phyloP scores from a whole-genome alignment of 225 moss, liverwort and hornwort species.

The Lunularia cruciata region DNA sequence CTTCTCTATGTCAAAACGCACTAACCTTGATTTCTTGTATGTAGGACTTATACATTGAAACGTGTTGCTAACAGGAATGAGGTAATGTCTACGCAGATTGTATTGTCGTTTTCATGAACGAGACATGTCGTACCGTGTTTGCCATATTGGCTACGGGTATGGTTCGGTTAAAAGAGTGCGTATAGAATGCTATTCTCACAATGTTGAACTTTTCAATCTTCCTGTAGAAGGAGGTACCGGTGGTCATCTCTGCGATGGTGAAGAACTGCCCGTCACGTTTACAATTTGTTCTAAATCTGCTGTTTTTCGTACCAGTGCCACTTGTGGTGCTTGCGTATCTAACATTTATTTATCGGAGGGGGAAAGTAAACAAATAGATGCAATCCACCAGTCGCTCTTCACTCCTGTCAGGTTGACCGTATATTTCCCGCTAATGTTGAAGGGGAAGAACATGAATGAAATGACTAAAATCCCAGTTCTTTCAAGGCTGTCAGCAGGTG shows the following conservation, averaged over 20 bases:
- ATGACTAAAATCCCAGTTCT: too few species aligned
- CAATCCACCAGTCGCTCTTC: too few species aligned
- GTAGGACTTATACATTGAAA: conserved; percentile 5
- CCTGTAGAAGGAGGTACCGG: conserved; percentile 3
- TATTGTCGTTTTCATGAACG: neutral
- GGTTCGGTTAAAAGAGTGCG: too few species aligned
- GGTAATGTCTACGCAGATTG: neutral
- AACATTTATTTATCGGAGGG: conserved; percentile 2
- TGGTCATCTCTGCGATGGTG: neutral
- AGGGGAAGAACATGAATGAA: too few species aligned
- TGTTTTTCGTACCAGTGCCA: conserved; percentile 20
- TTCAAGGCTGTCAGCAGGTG: too few species aligned
- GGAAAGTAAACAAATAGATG: neutral
- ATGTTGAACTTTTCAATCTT: neutral
- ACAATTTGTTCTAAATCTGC: neutral
- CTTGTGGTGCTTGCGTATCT: conserved; percentile 21
- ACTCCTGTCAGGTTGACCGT: too few species aligned
- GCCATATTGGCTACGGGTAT: neutral
- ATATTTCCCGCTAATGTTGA: too few species aligned
- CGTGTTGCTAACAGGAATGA: neutral
- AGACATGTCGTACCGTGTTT: neutral
- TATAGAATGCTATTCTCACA: neutral
- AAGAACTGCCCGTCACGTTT: conserved; percentile 6
- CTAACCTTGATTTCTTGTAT: neutral
- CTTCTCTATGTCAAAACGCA: neutral